Base-by-base conservation (phyloP, 2,329 filamentous ascomycete genomes). In the Neurospora sp. region DNA sequence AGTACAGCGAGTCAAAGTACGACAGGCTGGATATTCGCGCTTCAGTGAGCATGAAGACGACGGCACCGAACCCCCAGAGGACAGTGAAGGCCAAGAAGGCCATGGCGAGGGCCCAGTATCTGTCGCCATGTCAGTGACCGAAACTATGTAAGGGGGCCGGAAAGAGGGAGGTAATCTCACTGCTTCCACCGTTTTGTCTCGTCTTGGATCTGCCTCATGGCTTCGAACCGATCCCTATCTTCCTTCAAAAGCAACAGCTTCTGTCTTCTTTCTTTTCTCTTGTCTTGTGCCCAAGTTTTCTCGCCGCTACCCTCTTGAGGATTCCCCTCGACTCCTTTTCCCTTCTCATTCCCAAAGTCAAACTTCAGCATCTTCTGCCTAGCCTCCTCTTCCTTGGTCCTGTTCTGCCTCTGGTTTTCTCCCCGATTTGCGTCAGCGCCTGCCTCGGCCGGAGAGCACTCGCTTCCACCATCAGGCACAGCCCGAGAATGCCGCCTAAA, bases 1-100 rank as follows among this genome's bases (percentile, higher is more conserved):
- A 91, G 77, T 92, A 92, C 8, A 92, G 78, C 0, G 86, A 82
- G 73, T 91, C 79, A 74, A 91, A 91, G 74, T 92, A 92, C 3
- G 79, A 83, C 76, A 89, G 80, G 1, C 77, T 74, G 73, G 88
- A 86, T 0, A 83, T 81, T 2, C 84, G 74, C 8, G 80, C 76
- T 73, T 91, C 89, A 0, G 86, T 82, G 39, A 80, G 75, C 83
- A 86, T 90, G 77, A 92, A 92, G 0, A 90, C 86, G 1, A 87
- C 77, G 0, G 89, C 89, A 37, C 90, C 90, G 3, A 89, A 77
- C 68, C 85, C 86, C 90, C 90, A 92, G 5, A 92, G 82, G 1
- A 89, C 79, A 0, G 82, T 82, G 71, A 91, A 92, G 0, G 85
- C 85, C 1, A 85, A 76, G 3, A 89, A 75, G 0, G 88, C 90